phyloP scores from a whole-genome alignment of 345 rosid species.

The Nasturtium officinale region DNA sequence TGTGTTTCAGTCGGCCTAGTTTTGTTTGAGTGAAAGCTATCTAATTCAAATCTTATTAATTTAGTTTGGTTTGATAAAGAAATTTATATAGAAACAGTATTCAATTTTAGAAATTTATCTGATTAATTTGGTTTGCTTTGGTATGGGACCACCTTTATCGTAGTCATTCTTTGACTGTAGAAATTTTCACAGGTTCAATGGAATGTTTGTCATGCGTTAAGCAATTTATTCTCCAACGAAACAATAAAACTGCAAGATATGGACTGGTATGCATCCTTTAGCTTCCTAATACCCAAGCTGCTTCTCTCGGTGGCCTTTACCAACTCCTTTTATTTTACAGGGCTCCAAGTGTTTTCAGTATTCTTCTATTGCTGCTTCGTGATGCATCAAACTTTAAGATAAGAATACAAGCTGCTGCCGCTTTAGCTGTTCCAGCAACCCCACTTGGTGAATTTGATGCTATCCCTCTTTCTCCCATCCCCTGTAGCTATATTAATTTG shows the following conservation, averaged over 20 bases:
- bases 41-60: neutral
- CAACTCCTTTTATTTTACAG: slow-evolving; percentile 49
- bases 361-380: slow-evolving; percentile 74
- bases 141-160: slow-evolving; percentile 5
- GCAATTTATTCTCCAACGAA: slow-evolving; percentile 80
- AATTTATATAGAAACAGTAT: neutral
- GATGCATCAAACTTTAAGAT: slow-evolving; percentile 94
- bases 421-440: slow-evolving; percentile 81
- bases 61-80: slow-evolving; percentile 25
- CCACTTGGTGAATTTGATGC: slow-evolving; percentile 55
- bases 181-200: slow-evolving; percentile 79
- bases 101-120: neutral
- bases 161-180: slow-evolving; percentile 16
- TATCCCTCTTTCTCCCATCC: slow-evolving; percentile 4
- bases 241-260: slow-evolving; percentile 71
- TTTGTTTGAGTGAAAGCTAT: slow-evolving; percentile 10
- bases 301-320: slow-evolving; percentile 9
- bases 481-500: slow-evolving; percentile 14
- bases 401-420: slow-evolving; percentile 97
- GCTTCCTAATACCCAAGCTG: slow-evolving; percentile 33
- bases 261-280: slow-evolving; percentile 68
- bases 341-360: slow-evolving; percentile 89
- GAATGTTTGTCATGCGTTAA: slow-evolving; percentile 94
- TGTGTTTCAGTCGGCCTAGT: slow-evolving; percentile 8
- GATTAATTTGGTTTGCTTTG: neutral